A percentile compares a stretch with the other conserved stretches of the same genome.
phyloP scores from a whole-genome alignment of 2,329 filamentous ascomycete genomes.

The Escovopsis weberi region DNA sequence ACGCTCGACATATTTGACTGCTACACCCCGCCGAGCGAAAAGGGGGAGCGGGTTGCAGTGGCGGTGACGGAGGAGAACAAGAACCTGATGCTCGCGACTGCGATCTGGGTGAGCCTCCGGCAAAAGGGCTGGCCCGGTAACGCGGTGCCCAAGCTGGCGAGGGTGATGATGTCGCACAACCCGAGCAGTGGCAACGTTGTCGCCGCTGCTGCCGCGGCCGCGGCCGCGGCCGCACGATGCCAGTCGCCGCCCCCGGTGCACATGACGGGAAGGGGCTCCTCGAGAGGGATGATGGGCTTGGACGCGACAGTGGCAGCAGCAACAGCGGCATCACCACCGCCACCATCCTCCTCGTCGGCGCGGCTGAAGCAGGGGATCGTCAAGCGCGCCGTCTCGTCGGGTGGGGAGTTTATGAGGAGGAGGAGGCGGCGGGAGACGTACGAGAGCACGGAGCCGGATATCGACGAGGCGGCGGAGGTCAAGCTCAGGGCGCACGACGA shows the following conservation, averaged over 20 bases:
- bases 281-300: neutral
- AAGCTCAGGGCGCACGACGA: conserved; percentile 7
- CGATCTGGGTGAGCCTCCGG: conserved; percentile 23
- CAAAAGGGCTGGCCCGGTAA: conserved; percentile 21
- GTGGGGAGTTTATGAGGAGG: conserved; percentile 13
- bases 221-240: conserved; percentile 1
- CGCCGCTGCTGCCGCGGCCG: too few relatives aligned
- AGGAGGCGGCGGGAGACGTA: conserved; percentile 8
- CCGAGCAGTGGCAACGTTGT: conserved; percentile 3
- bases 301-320: too few relatives aligned
- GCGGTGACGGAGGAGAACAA: conserved; percentile 20
- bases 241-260: conserved; percentile 7
- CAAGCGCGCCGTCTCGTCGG: conserved; percentile 11
- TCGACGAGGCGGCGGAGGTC: neutral
- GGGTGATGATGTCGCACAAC: conserved; percentile 12
- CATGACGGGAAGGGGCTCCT: neutral
- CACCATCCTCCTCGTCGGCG: neutral
- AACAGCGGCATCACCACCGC: neutral
- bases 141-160: conserved; percentile 16
- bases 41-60: conserved; percentile 14
- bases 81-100: conserved; percentile 23
- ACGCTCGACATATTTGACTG: conserved; percentile 55
- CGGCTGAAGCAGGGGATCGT: conserved; percentile 4
- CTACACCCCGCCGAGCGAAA: conserved; percentile 24
- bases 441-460: neutral